Evolutionary conservation across 2,329 filamentous ascomycete species (phyloP), one percentile per base, ranked within the genome.

Genomic region (Mycocentrospora acerina): DNA sequence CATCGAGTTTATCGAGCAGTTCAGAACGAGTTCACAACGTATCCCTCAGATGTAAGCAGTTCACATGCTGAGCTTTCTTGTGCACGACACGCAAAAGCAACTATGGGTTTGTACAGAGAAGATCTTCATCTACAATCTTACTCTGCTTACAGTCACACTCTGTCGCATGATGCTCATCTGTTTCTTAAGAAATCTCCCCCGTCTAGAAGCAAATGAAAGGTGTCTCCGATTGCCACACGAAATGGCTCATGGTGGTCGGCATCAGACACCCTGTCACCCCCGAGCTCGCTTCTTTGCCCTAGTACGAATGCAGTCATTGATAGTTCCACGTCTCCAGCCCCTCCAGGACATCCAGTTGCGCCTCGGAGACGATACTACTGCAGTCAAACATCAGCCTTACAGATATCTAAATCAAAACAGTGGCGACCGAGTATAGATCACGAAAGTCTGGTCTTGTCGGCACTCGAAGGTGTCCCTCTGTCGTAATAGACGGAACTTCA

Each of bases 231-330:
- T 32, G 30, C 43, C 38, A 37, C 22, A 33, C 32, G 34, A 30
- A 34, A 51, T 32, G 38, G 31, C 44, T 44, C 26, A 28, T 22
- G 5, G 38, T 52, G 43, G 34, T 57, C 51, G 57, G 54, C 44
- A 52, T 18, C 47, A 47, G 26, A 28, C 38, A 47, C 40, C 51
- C 49, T 48, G 37, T 46, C 44, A 40, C 34, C 45, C 42, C 54
- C 43, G 35, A 33, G 38, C 29, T 53, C 44, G 48, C 55, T 53
- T 54, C 46, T 50, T 48, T 50, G 48, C 40, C 35, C 59, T 64
- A 64, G 47, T 15, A 53, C 60, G 13, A 57, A 64, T 62, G 51
- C 42, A 59, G 61, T 53, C 40, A 37, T 56, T 63, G 60, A 62
- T 66, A 64, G 57, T 59, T 59, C 46, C 44, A 51, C 46, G 31